Percentiles rank a stretch among this genome's conserved stretches.
Conservation (phyloP, 768 basidiomycete genomes). For the Russula lepida region DNA sequence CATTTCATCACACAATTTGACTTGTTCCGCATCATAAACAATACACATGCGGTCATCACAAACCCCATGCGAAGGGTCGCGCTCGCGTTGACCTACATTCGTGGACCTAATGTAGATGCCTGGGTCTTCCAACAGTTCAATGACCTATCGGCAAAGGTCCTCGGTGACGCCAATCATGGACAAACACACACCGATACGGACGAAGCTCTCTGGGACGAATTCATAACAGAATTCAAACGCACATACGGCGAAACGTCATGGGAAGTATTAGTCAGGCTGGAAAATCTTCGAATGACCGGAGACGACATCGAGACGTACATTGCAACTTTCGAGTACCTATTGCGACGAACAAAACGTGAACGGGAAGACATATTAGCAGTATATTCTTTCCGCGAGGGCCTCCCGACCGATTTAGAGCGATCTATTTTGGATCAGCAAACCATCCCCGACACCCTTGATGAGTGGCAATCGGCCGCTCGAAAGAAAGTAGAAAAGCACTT, state of each 20-base stretch:
- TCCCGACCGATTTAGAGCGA: background rate
- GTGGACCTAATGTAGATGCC: background rate
- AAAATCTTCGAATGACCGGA: background rate
- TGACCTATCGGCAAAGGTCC: background rate
- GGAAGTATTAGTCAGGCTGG: background rate
- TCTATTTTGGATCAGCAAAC: background rate
- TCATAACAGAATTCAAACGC: background rate
- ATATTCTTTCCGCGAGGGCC: background rate
- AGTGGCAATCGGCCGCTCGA: background rate
- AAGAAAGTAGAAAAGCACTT: background rate
- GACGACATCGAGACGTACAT: background rate
- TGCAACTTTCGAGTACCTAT: background rate
- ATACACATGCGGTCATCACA: background rate
- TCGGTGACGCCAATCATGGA: too few relatives aligned
- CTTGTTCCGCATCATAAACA: background rate
- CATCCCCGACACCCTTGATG: background rate
- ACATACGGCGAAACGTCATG: too few relatives aligned
- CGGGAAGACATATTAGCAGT: background rate
- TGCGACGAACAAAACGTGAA: background rate
- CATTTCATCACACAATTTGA: background rate
- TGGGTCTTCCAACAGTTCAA: background rate
- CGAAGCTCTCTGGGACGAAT: background rate
- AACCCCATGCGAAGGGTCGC: background rate
- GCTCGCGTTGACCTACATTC: background rate
- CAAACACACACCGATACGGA: background rate